These are phyloP conservation scores for Paracorniculantispora psalliotae DNA, from an alignment of 2,329 filamentous ascomycete genomes.

Conservation along the genomic window DNA sequence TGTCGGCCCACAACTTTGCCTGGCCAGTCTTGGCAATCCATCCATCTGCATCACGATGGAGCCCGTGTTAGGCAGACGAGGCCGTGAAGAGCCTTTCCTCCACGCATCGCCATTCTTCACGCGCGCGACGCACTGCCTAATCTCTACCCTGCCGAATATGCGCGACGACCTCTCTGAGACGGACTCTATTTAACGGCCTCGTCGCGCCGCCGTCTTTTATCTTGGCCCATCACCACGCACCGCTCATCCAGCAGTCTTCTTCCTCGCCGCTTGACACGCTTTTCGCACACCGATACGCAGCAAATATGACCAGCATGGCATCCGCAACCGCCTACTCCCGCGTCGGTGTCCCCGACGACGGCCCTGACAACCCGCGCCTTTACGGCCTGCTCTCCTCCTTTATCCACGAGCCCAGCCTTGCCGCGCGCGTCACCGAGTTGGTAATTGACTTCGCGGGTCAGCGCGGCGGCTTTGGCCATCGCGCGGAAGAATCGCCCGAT, in stretches of 20 bases:
- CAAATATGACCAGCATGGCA: background rate
- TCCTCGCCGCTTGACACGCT: background rate
- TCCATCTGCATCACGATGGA: no score
- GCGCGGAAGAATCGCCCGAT: background rate
- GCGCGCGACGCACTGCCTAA: background rate
- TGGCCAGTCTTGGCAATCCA: no score
- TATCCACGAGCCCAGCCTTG: background rate
- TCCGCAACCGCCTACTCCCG: background rate
- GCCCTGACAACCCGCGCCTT: background rate
- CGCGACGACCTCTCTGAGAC: background rate
- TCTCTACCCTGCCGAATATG: no score
- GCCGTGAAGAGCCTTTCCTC: background rate
- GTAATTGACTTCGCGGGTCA: background rate
- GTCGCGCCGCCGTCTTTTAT: background rate
- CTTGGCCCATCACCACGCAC: background rate
- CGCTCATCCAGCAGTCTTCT: background rate
- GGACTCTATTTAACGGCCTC: background rate
- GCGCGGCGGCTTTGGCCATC: background rate
- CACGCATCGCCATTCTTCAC: background rate
- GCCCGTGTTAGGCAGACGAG: no score
- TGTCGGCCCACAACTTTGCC: no score
- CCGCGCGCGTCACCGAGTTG: background rate
- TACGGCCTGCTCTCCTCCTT: background rate
- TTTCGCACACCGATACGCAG: no score
- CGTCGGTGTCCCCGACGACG: background rate